Evolutionary conservation across 1,284 basidiomycete species (phyloP), one percentile per base, ranked within the genome.

Genomic region (Microbotryum lychnidis-dioicae): DNA sequence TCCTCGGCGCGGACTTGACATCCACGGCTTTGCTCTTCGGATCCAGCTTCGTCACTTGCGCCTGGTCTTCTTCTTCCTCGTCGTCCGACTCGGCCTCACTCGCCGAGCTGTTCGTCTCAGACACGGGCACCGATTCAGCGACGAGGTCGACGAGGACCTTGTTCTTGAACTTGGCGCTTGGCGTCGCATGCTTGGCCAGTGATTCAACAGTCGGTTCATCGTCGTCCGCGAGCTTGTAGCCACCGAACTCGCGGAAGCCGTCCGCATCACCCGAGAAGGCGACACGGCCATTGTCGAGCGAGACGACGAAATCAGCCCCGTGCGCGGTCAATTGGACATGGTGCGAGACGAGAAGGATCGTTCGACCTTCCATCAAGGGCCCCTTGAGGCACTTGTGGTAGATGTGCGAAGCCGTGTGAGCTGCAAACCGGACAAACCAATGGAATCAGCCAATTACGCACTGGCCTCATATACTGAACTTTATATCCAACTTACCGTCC

Each of bases 271-370:
- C 91, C 54, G 83, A 78, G 75, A 85, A 93, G 57, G 82, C 78
- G 31, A 92, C 81, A n/a, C 84, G 82, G 20, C 92, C 87, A 69
- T 93, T 91, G 69, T 93, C 90, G 47, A 94, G 81, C 18, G 87
- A 84, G 44, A 93, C 62, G 64, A 91, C 77, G 71, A 86, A 87
- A 57, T 74, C 78, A 3, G 87, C 86, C 25, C 83, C 86, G 0
- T 84, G 80, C 2, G 81, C 79, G 69, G 85, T 87, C 2, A 91
- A 77, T 72, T 88, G 84, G n/a, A 89, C 84, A 29, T 93, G 90
- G 72, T 94, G 91, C 16, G 91, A 92, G 42, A 94, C 90, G 16
- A 96, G 80, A 56, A 94, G 82, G 61, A 92, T 76, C 0, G 91
- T 94, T 42, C 91, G 81, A 12, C 83, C 84, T 53, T 79, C 76